phyloP scores from a whole-genome alignment of 257 asterid genomes.

The Petunia secreta region DNA sequence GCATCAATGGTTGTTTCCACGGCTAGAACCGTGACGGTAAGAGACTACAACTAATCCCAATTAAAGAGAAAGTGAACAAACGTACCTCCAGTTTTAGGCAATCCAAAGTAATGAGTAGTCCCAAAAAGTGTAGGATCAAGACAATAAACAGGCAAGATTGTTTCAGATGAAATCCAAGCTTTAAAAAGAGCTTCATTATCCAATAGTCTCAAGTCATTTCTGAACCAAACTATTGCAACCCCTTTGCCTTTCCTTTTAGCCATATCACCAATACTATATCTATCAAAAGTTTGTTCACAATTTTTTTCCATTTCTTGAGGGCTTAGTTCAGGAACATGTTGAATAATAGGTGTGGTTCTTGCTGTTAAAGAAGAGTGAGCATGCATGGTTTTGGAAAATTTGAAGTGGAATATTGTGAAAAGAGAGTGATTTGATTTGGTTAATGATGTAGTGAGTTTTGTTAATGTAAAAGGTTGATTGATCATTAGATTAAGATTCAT shows the following conservation, averaged over 20 bases:
- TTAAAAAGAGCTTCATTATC: slow-evolving; percentile 79
- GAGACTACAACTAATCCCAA: not conserved
- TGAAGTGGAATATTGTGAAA: slow-evolving; percentile 13
- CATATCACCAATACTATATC: slow-evolving; percentile 38
- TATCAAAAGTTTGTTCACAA: slow-evolving; percentile 47
- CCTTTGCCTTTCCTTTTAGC: slow-evolving; percentile 69
- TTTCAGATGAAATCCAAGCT: slow-evolving; percentile 85
- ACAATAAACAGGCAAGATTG: slow-evolving; percentile 83
- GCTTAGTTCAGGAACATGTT: slow-evolving; percentile 63
- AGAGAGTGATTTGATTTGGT: not conserved
- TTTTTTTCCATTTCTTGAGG: slow-evolving; percentile 61
- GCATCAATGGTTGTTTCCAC: no score
- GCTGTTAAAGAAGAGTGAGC: slow-evolving; percentile 44
- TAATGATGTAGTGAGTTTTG: not conserved
- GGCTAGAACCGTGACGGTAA: not conserved
- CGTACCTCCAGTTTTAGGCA: slow-evolving; percentile 96
- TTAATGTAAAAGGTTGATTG: not conserved
- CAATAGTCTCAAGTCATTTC: slow-evolving; percentile 81
- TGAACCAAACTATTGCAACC: slow-evolving; percentile 86
- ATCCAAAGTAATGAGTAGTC: slow-evolving; percentile 69
- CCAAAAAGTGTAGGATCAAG: slow-evolving; percentile 72
- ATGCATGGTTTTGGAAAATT: slow-evolving; percentile 35
- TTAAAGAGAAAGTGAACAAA: no score
- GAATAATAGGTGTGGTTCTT: slow-evolving; percentile 46
- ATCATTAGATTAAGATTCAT: slow-evolving; percentile 24